phyloP scores from a whole-genome alignment of 2,329 filamentous ascomycete genomes.

The Aspergillus chevalieri region DNA sequence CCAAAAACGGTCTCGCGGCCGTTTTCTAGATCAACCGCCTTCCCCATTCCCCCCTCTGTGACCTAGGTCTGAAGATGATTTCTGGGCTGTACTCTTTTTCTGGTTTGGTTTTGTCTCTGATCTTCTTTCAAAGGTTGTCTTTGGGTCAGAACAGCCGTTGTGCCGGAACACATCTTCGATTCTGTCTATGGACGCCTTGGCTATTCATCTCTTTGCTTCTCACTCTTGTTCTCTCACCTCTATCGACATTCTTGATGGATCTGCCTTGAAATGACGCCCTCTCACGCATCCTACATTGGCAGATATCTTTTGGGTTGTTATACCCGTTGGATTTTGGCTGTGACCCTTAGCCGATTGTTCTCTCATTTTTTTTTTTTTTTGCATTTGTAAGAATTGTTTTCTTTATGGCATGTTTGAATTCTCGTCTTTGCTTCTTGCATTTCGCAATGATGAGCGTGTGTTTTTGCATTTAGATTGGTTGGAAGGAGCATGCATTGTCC shows the following conservation, averaged over 20 bases:
- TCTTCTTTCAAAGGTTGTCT: background rate
- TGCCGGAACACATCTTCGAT: too few relatives aligned
- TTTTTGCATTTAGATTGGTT: slow-evolving; percentile 26
- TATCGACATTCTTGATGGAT: background rate
- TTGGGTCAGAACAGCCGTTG: too few relatives aligned
- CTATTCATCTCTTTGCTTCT: background rate
- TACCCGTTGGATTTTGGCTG: slow-evolving; percentile 20
- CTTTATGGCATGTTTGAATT: slow-evolving; percentile 16
- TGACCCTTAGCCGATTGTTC: slow-evolving; percentile 15
- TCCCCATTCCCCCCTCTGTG: too few relatives aligned
- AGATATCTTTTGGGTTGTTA: slow-evolving; percentile 11
- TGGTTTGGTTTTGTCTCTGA: background rate
- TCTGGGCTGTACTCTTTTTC: background rate
- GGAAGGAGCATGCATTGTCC: slow-evolving; percentile 22
- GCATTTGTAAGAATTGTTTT: slow-evolving; percentile 16
- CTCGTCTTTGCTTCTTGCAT: slow-evolving; percentile 19
- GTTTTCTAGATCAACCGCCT: slow-evolving; percentile 56
- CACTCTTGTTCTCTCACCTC: background rate
- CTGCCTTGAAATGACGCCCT: background rate
- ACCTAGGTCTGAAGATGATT: background rate
- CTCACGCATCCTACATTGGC: background rate
- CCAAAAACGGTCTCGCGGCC: slow-evolving; percentile 86
- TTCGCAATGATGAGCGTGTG: slow-evolving; percentile 21
- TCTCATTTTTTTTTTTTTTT: slow-evolving; percentile 13
- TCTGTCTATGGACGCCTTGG: too few relatives aligned